phyloP scores from a whole-genome alignment of 78 protist species.

The Chrysochromulina tobinii region DNA sequence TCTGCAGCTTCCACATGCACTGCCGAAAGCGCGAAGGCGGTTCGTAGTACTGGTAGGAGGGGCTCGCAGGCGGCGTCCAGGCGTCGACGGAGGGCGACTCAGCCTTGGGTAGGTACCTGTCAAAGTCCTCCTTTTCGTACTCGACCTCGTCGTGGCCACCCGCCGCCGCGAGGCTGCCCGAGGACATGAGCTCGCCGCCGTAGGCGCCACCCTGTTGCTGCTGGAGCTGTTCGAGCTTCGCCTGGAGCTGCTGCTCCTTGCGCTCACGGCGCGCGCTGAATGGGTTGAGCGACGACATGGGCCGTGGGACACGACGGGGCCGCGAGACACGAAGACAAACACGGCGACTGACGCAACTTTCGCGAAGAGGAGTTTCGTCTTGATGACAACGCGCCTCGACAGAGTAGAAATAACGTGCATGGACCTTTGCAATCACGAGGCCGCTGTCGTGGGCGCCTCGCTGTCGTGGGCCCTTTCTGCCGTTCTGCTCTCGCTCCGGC shows the following conservation, averaged over 20 bases:
- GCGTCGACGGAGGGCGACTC: background rate
- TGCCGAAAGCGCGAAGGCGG: background rate
- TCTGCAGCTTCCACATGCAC: background rate
- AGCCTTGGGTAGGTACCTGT: background rate
- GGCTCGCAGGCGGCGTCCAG: background rate
- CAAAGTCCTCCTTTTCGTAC: background rate
- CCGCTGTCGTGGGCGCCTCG: too few relatives aligned
- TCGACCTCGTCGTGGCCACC: background rate
- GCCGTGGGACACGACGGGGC: background rate
- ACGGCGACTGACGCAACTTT: too few relatives aligned
- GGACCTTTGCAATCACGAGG: too few relatives aligned
- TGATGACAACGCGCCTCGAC: too few relatives aligned
- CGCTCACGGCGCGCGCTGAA: background rate
- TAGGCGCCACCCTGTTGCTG: background rate
- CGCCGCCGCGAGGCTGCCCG: background rate
- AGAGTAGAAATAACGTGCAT: too few relatives aligned
- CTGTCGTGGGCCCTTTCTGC: too few relatives aligned
- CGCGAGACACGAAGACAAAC: background rate
- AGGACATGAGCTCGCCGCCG: background rate
- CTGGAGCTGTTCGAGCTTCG: background rate
- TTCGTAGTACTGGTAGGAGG: background rate
- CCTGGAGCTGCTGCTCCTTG: background rate
- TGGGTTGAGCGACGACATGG: slow-evolving; percentile 5
- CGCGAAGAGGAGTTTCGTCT: too few relatives aligned
- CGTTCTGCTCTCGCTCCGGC: too few relatives aligned